A percentile compares a stretch with the other conserved stretches of the same genome.
Conservation (phyloP, 495 filamentous ascomycete genomes). For the Aspergillus homomorphus region DNA sequence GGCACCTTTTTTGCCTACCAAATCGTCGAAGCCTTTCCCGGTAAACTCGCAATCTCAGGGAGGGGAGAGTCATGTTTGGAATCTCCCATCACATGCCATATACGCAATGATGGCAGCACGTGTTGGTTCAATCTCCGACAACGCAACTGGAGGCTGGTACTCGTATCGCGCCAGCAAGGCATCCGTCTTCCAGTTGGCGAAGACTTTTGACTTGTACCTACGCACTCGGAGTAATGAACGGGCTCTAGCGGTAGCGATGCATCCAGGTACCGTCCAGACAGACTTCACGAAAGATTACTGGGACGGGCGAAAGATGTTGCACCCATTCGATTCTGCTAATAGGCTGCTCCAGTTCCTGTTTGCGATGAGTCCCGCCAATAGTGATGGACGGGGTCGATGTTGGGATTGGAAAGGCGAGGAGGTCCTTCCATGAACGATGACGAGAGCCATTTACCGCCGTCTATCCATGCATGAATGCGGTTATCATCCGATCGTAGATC, state of each 20-base stretch:
- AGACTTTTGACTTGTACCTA: conserved; percentile 71
- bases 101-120: conserved; percentile 72
- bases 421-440: conserved; percentile 52
- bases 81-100: conserved; percentile 48
- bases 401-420: conserved; percentile 80
- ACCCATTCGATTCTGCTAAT: conserved; percentile 57
- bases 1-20: conserved; percentile 59
- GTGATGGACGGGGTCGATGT: conserved; percentile 59
- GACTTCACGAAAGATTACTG: conserved; percentile 71
- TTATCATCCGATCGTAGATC: no score
- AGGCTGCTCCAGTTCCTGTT: conserved; percentile 53
- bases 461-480: no score
- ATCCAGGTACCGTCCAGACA: conserved; percentile 81
- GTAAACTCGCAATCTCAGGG: not conserved
- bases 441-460: not conserved
- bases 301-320: conserved; percentile 58
- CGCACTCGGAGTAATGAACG: conserved; percentile 49
- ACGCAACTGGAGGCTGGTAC: conserved; percentile 69
- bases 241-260: conserved; percentile 66
- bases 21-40: conserved; percentile 28
- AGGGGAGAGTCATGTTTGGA: conserved; percentile 4
- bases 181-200: conserved; percentile 65
- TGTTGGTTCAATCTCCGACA: conserved; percentile 71
- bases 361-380: conserved; percentile 14
- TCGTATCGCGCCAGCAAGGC: conserved; percentile 73